These are phyloP conservation scores for Cyberlindnera maclurae DNA, from an alignment of 805 yeast genomes.

Conservation along the genomic window DNA sequence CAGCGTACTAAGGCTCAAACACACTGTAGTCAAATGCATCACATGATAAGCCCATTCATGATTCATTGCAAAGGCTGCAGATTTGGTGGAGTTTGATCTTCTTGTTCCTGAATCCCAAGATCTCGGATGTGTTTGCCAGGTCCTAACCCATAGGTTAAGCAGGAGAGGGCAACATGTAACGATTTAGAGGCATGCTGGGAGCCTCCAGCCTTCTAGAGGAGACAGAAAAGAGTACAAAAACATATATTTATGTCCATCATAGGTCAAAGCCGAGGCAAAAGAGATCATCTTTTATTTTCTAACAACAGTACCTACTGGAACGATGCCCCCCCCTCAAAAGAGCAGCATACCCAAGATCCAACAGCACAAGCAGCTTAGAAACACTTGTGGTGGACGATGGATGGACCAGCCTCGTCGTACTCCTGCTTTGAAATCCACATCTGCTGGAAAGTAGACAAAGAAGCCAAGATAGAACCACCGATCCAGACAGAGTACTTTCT, in stretches of 20 bases:
- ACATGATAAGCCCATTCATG: conserved; percentile 9
- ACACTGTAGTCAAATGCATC: conserved; percentile 27
- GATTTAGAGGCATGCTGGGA: neutral
- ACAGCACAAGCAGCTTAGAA: conserved; percentile 27
- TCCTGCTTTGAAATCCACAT: conserved; percentile 99
- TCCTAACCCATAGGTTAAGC: too few relatives aligned
- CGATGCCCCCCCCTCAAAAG: neutral
- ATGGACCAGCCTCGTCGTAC: conserved; percentile 99
- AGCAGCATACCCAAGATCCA: too few relatives aligned
- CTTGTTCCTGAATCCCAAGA: conserved; percentile 25
- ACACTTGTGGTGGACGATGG: conserved; percentile 70
- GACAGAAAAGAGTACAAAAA: neutral
- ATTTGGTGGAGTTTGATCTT: conserved; percentile 11
- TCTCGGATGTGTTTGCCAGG: conserved; percentile 24
- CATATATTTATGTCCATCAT: too few relatives aligned
- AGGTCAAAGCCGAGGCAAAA: neutral
- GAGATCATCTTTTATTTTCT: neutral
- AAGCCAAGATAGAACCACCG: conserved; percentile 99
- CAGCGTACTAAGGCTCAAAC: conserved; percentile 37
- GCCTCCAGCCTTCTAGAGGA: neutral
- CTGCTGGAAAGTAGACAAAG: conserved; percentile 99
- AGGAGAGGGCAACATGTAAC: too few relatives aligned
- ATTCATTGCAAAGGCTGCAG: conserved; percentile 35
- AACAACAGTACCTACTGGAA: neutral
- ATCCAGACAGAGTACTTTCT: conserved; percentile 99